These are phyloP conservation scores for Kazachstania kunashirensis DNA, from an alignment of 805 yeast genomes.

Conservation along the genomic window DNA sequence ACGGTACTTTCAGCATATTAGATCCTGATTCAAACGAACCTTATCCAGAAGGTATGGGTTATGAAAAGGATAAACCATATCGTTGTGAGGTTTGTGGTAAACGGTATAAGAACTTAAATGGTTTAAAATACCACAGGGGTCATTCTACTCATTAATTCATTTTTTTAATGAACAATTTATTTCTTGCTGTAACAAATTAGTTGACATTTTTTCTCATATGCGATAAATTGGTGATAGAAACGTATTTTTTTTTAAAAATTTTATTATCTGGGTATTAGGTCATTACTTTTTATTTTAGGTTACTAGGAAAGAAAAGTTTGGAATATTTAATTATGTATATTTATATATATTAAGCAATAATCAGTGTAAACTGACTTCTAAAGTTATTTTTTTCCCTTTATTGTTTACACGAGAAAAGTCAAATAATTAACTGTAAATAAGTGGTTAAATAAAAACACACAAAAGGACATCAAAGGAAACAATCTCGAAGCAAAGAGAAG, in stretches of 20 bases:
- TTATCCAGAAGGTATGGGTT: conserved; percentile 84
- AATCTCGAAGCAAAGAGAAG: not conserved
- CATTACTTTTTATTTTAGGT: not conserved
- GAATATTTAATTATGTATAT: not conserved
- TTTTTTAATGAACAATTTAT: no score
- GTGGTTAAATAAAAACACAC: not conserved
- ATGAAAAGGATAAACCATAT: conserved; percentile 97
- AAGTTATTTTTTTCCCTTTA: no score
- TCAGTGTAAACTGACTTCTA: no score
- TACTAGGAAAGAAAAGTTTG: not conserved
- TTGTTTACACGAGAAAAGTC: no score
- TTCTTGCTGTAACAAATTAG: no score
- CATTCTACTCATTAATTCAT: conserved; percentile 92
- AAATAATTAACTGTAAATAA: not conserved
- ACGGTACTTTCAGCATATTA: conserved; percentile 84
- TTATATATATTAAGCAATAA: not conserved
- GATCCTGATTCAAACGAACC: conserved; percentile 88
- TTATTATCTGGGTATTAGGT: not conserved
- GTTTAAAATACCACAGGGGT: conserved; percentile 93
- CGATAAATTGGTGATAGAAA: not conserved
- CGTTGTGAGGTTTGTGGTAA: conserved; percentile 98
- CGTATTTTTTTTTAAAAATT: not conserved
- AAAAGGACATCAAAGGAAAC: not conserved
- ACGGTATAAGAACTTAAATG: conserved; percentile 90
- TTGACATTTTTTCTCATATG: no score